Conservation (phyloP, 257 asterid species). For the Capsicum rhomboideum region DNA sequence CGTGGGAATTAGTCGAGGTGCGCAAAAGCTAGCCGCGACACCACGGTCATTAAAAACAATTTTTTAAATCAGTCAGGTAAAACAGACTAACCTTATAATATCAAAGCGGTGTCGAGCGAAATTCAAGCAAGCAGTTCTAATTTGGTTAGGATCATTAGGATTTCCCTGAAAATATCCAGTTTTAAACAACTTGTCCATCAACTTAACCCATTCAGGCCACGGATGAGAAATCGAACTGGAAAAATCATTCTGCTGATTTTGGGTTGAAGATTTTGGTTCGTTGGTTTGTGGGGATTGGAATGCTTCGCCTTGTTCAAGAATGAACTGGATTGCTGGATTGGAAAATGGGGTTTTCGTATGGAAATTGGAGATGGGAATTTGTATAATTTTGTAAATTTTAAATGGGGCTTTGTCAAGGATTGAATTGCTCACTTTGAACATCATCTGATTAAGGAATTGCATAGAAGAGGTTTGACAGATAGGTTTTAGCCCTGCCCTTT, state of each 20-base stretch:
- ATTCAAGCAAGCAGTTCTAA: constrained; percentile 78
- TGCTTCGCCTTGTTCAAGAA: constrained; percentile 45
- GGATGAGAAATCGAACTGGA: constrained; percentile 46
- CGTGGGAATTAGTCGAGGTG: too few relatives aligned
- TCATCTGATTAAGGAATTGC: too few relatives aligned
- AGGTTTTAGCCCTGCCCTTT: too few relatives aligned
- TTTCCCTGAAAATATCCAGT: constrained; percentile 54
- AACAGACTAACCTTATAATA: constrained; percentile 71
- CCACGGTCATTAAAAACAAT: too few relatives aligned
- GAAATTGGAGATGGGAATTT: constrained; percentile 10
- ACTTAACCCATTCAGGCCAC: constrained; percentile 80
- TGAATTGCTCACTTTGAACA: too few relatives aligned
- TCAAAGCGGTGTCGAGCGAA: constrained; percentile 63
- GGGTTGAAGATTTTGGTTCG: neutral
- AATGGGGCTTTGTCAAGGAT: too few relatives aligned
- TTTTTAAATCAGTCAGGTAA: too few relatives aligned
- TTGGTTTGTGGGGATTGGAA: constrained; percentile 6
- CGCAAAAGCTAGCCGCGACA: too few relatives aligned
- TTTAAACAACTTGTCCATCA: constrained; percentile 47
- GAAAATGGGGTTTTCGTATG: constrained; percentile 23
- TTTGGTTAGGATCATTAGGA: constrained; percentile 39
- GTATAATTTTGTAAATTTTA: neutral
- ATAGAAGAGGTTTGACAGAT: too few relatives aligned
- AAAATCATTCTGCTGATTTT: constrained; percentile 8
- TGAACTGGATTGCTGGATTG: constrained; percentile 59